A percentile compares a stretch with the other conserved stretches of the same genome.
Evolutionary conservation across 2,329 filamentous ascomycete genomes (phyloP).

Genomic region (Penicillium freii): DNA sequence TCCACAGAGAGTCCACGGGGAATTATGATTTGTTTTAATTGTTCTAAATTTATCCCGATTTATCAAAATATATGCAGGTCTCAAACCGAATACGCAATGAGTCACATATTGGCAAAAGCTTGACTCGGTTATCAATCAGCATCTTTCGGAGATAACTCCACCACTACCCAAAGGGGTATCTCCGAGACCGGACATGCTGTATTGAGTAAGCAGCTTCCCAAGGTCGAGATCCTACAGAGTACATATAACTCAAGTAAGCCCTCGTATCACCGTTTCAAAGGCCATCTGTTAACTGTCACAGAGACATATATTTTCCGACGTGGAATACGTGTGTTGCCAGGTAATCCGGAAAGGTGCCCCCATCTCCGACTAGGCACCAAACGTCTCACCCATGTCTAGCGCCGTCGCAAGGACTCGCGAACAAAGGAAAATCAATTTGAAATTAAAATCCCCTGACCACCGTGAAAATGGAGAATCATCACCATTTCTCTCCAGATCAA

Average conservation of each 20-base stretch:
- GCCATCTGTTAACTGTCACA: neutral
- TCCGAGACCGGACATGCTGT: neutral
- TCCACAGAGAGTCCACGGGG: no score
- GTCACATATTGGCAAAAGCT: neutral
- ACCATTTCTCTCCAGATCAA: neutral
- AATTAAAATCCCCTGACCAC: neutral
- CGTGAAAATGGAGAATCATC: slow-evolving; percentile 11
- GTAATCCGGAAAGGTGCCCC: neutral
- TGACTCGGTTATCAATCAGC: slow-evolving; percentile 4
- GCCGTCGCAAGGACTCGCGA: neutral
- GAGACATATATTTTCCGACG: neutral
- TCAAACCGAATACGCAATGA: neutral
- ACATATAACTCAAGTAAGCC: neutral
- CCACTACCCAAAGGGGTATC: neutral
- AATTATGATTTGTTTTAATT: no score
- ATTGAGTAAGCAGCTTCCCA: neutral
- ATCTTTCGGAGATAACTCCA: neutral
- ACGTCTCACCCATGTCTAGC: slow-evolving; percentile 2
- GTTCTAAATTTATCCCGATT: no score
- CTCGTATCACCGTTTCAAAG: neutral
- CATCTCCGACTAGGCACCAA: neutral
- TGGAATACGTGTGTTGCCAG: neutral
- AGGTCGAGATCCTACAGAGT: neutral
- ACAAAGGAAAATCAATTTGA: neutral
- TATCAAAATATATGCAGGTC: no score